phyloP scores from a whole-genome alignment of 2,329 filamentous ascomycete species.

The Arthrobotrys musiformis region DNA sequence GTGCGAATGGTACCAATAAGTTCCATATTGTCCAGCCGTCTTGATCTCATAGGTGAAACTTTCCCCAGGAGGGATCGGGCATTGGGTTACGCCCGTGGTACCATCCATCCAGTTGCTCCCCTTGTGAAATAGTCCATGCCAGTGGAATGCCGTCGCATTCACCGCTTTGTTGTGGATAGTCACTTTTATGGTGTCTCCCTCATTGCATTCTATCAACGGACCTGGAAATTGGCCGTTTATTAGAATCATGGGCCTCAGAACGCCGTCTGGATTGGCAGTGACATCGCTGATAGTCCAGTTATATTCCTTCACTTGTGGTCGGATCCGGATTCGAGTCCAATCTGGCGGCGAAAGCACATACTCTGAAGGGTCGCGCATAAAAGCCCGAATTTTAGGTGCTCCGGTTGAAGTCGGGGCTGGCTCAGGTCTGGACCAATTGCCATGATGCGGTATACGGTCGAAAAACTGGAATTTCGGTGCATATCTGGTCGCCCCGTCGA shows the following conservation, averaged over 20 bases:
- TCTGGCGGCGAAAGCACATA: conserved; percentile 69
- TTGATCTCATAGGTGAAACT: conserved; percentile 76
- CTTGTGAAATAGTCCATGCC: conserved; percentile 81
- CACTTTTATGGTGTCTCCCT: conserved; percentile 77
- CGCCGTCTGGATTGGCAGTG: conserved; percentile 70
- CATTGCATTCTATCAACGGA: conserved; percentile 77
- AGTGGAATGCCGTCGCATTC: conserved; percentile 77
- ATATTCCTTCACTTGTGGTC: conserved; percentile 64
- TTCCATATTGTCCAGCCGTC: conserved; percentile 67
- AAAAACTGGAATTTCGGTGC: conserved; percentile 14
- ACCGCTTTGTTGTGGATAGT: conserved; percentile 74
- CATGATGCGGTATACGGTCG: background rate
- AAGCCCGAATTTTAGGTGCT: conserved; percentile 8
- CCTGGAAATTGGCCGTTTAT: conserved; percentile 81
- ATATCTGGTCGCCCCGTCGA: conserved; percentile 20
- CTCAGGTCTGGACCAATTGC: background rate
- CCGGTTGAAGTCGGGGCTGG: background rate
- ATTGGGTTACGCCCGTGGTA: conserved; percentile 74
- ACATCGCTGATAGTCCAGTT: conserved; percentile 72
- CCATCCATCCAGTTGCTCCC: conserved; percentile 81
- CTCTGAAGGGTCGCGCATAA: conserved; percentile 62
- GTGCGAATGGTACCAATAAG: conserved; percentile 74
- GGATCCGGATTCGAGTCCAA: conserved; percentile 63
- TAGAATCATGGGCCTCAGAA: conserved; percentile 71
- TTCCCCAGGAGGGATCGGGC: conserved; percentile 72